These are phyloP conservation scores for Mortierella sp. DNA, from an alignment of 371 early-diverging fungal genomes.

Conservation along the genomic window DNA sequence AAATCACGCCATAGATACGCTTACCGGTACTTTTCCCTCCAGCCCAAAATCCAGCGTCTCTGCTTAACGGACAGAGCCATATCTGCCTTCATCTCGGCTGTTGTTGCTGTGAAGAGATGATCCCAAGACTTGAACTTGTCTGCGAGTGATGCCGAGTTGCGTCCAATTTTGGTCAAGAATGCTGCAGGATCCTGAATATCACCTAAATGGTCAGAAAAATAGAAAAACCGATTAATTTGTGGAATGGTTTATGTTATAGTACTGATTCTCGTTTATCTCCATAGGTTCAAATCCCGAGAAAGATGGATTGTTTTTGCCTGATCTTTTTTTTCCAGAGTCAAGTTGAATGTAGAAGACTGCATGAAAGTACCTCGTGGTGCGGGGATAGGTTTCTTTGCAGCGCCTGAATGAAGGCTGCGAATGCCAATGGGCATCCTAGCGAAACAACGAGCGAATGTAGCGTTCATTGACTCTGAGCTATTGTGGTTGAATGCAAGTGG, in stretches of 20 bases:
- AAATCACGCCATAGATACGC: conserved; percentile 9
- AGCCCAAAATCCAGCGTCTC: conserved; percentile 57
- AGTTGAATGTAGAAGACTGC: background rate
- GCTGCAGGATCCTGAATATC: conserved; percentile 56
- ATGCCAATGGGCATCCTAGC: conserved; percentile 26
- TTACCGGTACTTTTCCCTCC: conserved; percentile 57
- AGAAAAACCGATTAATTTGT: too few species aligned
- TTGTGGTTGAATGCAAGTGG: background rate
- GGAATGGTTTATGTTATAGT: background rate
- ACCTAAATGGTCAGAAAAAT: conserved; percentile 20
- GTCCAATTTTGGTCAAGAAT: conserved; percentile 70
- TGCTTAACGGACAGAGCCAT: conserved; percentile 63
- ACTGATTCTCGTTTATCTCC: background rate
- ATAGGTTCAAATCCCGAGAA: background rate
- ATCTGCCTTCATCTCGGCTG: conserved; percentile 62
- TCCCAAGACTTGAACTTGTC: conserved; percentile 73
- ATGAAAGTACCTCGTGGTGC: conserved; percentile 44
- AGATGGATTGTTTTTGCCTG: background rate
- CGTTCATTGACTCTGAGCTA: too few species aligned
- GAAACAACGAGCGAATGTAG: conserved; percentile 36
- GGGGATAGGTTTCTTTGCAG: conserved; percentile 43
- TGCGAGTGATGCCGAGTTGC: conserved; percentile 59
- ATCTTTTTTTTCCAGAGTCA: background rate
- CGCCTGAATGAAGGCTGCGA: conserved; percentile 35
- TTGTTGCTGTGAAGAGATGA: conserved; percentile 66